These are phyloP conservation scores for Scheffersomyces ergatensis DNA, from an alignment of 805 yeast species.

Conservation along the genomic window DNA sequence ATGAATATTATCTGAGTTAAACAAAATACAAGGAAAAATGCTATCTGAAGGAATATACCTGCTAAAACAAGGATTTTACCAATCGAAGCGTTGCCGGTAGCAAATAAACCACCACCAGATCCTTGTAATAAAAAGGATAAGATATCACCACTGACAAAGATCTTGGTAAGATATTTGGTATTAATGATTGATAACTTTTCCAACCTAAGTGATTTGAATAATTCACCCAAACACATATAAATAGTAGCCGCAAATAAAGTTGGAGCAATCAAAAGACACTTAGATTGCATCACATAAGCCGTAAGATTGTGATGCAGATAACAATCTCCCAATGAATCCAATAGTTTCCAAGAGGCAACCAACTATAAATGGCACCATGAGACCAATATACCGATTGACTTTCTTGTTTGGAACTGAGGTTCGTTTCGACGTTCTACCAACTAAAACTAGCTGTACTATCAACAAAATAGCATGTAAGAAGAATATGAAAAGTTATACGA, in stretches of 20 bases:
- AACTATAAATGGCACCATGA: conserved; percentile 15
- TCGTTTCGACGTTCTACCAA: background rate
- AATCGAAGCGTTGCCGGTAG: conserved; percentile 4
- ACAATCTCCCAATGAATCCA: conserved; percentile 21
- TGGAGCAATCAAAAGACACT: conserved; percentile 26
- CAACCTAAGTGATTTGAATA: conserved; percentile 4
- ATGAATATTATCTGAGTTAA: conserved; percentile 12
- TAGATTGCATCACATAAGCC: conserved; percentile 21
- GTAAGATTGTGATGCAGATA: conserved; percentile 8
- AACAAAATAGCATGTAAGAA: background rate
- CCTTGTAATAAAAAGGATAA: conserved; percentile 24
- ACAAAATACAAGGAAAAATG: conserved; percentile 24
- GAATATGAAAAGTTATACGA: background rate
- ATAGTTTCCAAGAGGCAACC: conserved; percentile 21
- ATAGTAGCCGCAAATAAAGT: conserved; percentile 27
- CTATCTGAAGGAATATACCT: conserved; percentile 28
- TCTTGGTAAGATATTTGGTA: conserved; percentile 18
- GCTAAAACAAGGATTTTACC: conserved; percentile 21
- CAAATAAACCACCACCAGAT: conserved; percentile 30
- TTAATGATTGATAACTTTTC: conserved; percentile 7
- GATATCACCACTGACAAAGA: conserved; percentile 30
- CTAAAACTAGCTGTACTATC: background rate
- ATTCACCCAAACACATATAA: conserved; percentile 26
- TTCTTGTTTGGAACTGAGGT: background rate
- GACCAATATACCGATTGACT: background rate